Evolutionary conservation across 768 basidiomycete genomes (phyloP).

Genomic region (Cyclocybe cylindracea): DNA sequence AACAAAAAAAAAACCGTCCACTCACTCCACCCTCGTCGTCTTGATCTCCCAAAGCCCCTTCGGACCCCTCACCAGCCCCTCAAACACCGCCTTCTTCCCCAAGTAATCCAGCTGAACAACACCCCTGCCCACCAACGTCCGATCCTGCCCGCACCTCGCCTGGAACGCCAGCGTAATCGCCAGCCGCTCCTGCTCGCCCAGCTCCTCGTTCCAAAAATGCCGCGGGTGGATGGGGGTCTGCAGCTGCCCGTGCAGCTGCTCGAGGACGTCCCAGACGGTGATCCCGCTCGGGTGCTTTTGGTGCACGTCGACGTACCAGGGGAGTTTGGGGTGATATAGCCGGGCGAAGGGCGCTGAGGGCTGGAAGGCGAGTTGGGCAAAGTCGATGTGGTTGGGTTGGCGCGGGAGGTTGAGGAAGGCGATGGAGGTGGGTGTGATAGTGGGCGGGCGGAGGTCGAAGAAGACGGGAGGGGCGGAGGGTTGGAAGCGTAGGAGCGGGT

Average conservation of each 20-base stretch:
- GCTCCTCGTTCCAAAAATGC: slow-evolving; percentile 62
- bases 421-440: slow-evolving; percentile 29
- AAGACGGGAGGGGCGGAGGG: slow-evolving; percentile 36
- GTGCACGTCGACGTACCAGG: slow-evolving; percentile 68
- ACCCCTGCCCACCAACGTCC: slow-evolving; percentile 37
- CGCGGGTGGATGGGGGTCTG: slow-evolving; percentile 43
- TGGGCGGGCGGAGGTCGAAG: slow-evolving; percentile 51
- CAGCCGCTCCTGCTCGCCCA: slow-evolving; percentile 46
- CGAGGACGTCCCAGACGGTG: slow-evolving; percentile 57
- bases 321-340: slow-evolving; percentile 55
- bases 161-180: slow-evolving; percentile 46
- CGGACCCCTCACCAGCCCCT: slow-evolving; percentile 53
- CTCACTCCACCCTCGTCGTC: slow-evolving; percentile 28
- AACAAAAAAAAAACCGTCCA: no score
- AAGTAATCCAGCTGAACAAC: slow-evolving; percentile 63
- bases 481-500: slow-evolving; percentile 29
- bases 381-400: slow-evolving; percentile 45
- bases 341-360: slow-evolving; percentile 54
- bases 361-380: slow-evolving; percentile 53
- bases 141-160: slow-evolving; percentile 38
- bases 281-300: slow-evolving; percentile 51
- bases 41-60: slow-evolving; percentile 71
- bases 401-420: slow-evolving; percentile 48
- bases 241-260: slow-evolving; percentile 45
- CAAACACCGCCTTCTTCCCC: slow-evolving; percentile 50